Percentiles rank a stretch among this genome's conserved stretches.
These are phyloP conservation scores for Colletotrichum eleusines DNA, from an alignment of 2,329 filamentous ascomycete genomes.

Conservation along the genomic window DNA sequence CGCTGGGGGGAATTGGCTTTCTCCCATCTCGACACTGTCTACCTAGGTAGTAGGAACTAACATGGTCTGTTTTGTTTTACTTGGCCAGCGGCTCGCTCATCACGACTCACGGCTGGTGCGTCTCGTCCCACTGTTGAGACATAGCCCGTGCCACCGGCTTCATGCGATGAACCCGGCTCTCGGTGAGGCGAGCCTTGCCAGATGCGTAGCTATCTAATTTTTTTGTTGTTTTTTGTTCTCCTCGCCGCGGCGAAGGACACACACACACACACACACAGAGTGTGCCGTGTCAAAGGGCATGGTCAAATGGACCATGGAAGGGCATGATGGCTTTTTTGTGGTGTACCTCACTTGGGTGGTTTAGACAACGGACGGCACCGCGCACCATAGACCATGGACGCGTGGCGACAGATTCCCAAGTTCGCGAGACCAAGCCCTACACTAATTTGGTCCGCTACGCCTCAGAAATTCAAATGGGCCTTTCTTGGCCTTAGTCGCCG, in stretches of 20 bases:
- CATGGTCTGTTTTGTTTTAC: too few relatives aligned
- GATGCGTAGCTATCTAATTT: not conserved
- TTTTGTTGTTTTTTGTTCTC: not conserved
- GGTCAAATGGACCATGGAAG: too few relatives aligned
- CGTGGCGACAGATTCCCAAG: too few relatives aligned
- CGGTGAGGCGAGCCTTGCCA: not conserved
- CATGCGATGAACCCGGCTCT: conserved; percentile 37
- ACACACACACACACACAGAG: too few relatives aligned
- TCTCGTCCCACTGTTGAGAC: conserved; percentile 39
- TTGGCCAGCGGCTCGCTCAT: not conserved
- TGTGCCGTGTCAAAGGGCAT: not conserved
- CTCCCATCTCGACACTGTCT: conserved; percentile 19
- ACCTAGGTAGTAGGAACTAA: too few relatives aligned
- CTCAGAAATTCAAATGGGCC: not conserved
- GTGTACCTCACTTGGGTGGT: too few relatives aligned
- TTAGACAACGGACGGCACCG: not conserved
- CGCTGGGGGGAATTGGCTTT: conserved; percentile 19
- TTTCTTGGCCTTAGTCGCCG: not conserved
- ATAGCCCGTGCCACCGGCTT: conserved; percentile 28
- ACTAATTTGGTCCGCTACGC: not conserved
- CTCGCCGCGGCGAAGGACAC: not conserved
- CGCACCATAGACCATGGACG: too few relatives aligned
- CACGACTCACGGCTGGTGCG: conserved; percentile 8
- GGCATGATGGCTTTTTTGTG: too few relatives aligned
- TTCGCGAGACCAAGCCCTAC: not conserved